These are phyloP conservation scores for Trametes meyenii DNA, from an alignment of 768 basidiomycete species.

Conservation along the genomic window DNA sequence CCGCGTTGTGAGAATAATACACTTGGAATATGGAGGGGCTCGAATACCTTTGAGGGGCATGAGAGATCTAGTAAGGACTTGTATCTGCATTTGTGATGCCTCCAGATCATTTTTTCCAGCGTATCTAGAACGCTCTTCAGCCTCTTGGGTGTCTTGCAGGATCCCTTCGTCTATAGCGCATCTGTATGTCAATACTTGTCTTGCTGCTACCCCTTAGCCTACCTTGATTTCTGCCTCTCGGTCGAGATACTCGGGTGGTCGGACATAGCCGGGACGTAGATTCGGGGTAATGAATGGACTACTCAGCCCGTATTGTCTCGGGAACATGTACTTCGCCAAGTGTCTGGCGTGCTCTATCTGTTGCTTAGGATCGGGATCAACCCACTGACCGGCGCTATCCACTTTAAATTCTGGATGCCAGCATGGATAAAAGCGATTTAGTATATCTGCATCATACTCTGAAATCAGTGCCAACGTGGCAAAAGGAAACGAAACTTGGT, in stretches of 20 bases:
- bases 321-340: slow-evolving; percentile 83
- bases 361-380: slow-evolving; percentile 49
- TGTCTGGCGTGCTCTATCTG: slow-evolving; percentile 58
- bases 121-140: slow-evolving; percentile 57
- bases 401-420: slow-evolving; percentile 40
- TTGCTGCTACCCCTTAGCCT: neutral
- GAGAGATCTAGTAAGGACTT: slow-evolving; percentile 58
- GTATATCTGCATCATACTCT: slow-evolving; percentile 50
- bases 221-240: slow-evolving; percentile 77
- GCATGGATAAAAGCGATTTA: slow-evolving; percentile 59
- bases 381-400: slow-evolving; percentile 33
- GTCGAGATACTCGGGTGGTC: slow-evolving; percentile 52
- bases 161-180: slow-evolving; percentile 35
- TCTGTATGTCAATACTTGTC: neutral
- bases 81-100: slow-evolving; percentile 73
- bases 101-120: slow-evolving; percentile 64
- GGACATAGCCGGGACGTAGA: slow-evolving; percentile 12
- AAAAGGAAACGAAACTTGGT: neutral
- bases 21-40: neutral
- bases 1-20: neutral
- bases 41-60: slow-evolving; percentile 78
- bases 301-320: slow-evolving; percentile 70
- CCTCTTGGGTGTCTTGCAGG: slow-evolving; percentile 73
- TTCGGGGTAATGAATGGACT: slow-evolving; percentile 51
- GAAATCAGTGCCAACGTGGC: neutral